Evolutionary conservation across 345 rosid species (phyloP).

Genomic region (Salix brachista): DNA sequence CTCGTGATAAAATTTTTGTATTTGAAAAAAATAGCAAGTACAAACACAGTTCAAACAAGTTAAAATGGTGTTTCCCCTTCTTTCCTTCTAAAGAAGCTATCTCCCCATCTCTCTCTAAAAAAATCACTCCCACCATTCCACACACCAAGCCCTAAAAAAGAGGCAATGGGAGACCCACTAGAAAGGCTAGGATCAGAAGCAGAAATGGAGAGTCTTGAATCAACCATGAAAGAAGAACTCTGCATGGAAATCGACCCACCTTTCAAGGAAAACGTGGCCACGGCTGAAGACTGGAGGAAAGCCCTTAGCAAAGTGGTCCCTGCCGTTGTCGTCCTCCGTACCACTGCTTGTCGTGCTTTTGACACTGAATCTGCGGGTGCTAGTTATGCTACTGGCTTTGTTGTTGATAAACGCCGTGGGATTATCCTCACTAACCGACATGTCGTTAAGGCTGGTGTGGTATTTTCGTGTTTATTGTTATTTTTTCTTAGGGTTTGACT

Average conservation of each 20-base stretch:
- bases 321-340: slow-evolving; percentile 85
- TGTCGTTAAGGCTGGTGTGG: slow-evolving; percentile 78
- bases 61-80: too few species aligned
- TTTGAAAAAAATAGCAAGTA: too few species aligned
- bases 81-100: too few species aligned
- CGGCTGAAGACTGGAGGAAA: slow-evolving; percentile 90
- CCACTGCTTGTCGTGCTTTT: slow-evolving; percentile 86
- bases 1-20: too few species aligned
- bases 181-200: slow-evolving; percentile 52
- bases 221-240: slow-evolving; percentile 52
- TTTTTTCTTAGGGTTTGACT: too few species aligned
- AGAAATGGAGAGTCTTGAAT: slow-evolving; percentile 35
- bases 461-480: too few species aligned
- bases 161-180: slow-evolving; percentile 16
- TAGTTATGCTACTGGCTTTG: slow-evolving; percentile 88
- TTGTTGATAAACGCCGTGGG: slow-evolving; percentile 87
- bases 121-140: too few species aligned
- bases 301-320: slow-evolving; percentile 77
- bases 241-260: slow-evolving; percentile 72
- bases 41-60: too few species aligned
- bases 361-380: slow-evolving; percentile 87
- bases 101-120: too few species aligned
- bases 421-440: slow-evolving; percentile 95
- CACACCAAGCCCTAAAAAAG: too few species aligned
- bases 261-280: slow-evolving; percentile 48